phyloP scores from a whole-genome alignment of 768 basidiomycete species.

The Panaeolus papilionaceus region DNA sequence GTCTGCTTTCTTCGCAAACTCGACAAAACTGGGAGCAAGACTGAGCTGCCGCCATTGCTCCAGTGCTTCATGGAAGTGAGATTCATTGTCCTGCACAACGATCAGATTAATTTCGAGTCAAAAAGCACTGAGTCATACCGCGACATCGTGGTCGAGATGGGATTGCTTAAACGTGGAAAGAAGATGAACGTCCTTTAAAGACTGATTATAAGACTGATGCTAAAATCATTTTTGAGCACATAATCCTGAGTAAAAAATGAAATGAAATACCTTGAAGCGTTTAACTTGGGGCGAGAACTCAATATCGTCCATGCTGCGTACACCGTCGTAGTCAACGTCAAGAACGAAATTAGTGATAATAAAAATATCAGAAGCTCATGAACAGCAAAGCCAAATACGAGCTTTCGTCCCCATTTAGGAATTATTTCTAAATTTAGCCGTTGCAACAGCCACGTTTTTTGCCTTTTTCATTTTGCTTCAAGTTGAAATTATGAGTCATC shows the following conservation, averaged over 20 bases:
- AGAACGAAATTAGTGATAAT: constrained; percentile 10
- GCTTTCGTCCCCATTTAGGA: neutral
- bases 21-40: constrained; percentile 75
- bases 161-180: constrained; percentile 65
- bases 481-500: neutral
- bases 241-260: neutral
- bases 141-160: constrained; percentile 66
- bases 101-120: neutral
- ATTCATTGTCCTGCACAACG: constrained; percentile 67
- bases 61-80: constrained; percentile 78
- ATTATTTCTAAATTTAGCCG: neutral
- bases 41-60: constrained; percentile 83
- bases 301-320: constrained; percentile 10
- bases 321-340: constrained; percentile 5
- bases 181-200: constrained; percentile 73
- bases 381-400: constrained; percentile 6
- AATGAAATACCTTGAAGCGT: constrained; percentile 20
- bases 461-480: neutral
- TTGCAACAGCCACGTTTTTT: neutral
- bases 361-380: constrained; percentile 4
- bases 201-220: constrained; percentile 77
- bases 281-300: constrained; percentile 20
- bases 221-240: constrained; percentile 30
- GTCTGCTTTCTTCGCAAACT: constrained; percentile 67
- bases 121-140: constrained; percentile 41